Base-by-base conservation (phyloP, 352 stramenopile genomes). In the Pythium inflatum region DNA sequence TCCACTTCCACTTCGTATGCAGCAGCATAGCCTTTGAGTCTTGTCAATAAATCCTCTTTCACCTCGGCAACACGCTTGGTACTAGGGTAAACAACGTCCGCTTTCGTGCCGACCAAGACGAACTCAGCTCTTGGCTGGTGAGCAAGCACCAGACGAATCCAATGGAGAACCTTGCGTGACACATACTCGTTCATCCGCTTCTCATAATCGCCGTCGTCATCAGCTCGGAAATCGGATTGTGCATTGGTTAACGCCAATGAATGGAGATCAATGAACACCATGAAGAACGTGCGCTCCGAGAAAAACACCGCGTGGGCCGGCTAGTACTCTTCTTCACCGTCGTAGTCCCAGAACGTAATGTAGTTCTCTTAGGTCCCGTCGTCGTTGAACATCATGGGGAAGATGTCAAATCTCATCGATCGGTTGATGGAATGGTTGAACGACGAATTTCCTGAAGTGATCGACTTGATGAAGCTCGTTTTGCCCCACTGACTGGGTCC, bases 381-480 rank as follows among this genome's bases (percentile, higher is more conserved):
- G 0, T 24, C 20, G 27, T 13, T 30, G 13, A 3, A 36, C 75
- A 78, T 18, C 63, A 41, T 30, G 50, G 69, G 28, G 18, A 56
- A 56, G 12, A n/a, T 9, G 49, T 56, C 49, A 14, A 56, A 36
- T 4, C 49, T 14, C 14, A 56, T 36, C 25, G 25, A 36, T 1
- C 49, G 49, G 49, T 56, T 11, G 16, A 36, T 25, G 24, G n/a
- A 9, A 24, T 56, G 49, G 43, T 74, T 63, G 2, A 76, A 40
- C 5, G 18, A 40, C 4, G 64, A 20, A 22, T 31, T 20, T 5
- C 50, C 36, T 12, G 30, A 38, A 18, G 27, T 74, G 22, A 79
- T 62, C 38, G 48, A 70, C 40, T 79, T 79, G 50, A 76, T 66
- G 30, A 79, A 62, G 33, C 73, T 79, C 0, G 73, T 79, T 40